These are phyloP conservation scores for Podosphaera xanthii DNA, from an alignment of 2,329 filamentous ascomycete species.

Conservation along the genomic window DNA sequence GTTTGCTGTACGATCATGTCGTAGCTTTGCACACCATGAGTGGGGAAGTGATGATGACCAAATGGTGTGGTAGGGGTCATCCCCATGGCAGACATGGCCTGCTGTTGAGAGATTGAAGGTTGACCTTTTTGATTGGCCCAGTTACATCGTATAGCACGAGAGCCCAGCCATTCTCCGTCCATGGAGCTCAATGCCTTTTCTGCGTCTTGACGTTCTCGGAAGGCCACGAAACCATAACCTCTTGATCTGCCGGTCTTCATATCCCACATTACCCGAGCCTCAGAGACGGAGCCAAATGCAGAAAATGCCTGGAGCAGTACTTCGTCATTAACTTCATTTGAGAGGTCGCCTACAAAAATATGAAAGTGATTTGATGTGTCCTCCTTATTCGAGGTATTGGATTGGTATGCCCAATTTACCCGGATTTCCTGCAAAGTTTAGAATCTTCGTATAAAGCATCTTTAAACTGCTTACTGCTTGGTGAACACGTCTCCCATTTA, in stretches of 20 bases:
- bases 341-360: conserved; percentile 93
- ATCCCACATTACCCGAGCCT: conserved; percentile 99
- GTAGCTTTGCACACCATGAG: conserved; percentile 88
- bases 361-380: conserved; percentile 97
- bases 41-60: conserved; percentile 93
- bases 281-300: conserved; percentile 83
- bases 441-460: background rate
- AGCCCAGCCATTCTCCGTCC: conserved; percentile 98
- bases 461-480: conserved; percentile 47
- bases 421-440: conserved; percentile 58
- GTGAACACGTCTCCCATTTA: conserved; percentile 88
- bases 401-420: conserved; percentile 98
- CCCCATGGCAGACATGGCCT: conserved; percentile 91
- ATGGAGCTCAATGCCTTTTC: conserved; percentile 93
- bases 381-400: conserved; percentile 82
- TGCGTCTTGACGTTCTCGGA: conserved; percentile 78
- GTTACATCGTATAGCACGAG: conserved; percentile 94
- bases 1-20: conserved; percentile 94
- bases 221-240: conserved; percentile 94
- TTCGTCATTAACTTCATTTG: conserved; percentile 97
- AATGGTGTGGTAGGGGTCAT: conserved; percentile 95
- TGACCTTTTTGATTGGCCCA: conserved; percentile 99
- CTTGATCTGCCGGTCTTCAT: conserved; percentile 98
- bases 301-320: conserved; percentile 84
- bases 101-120: conserved; percentile 91